These are phyloP conservation scores for Cystobasidium sp. DNA, from an alignment of 1,284 basidiomycete genomes.

Conservation along the genomic window DNA sequence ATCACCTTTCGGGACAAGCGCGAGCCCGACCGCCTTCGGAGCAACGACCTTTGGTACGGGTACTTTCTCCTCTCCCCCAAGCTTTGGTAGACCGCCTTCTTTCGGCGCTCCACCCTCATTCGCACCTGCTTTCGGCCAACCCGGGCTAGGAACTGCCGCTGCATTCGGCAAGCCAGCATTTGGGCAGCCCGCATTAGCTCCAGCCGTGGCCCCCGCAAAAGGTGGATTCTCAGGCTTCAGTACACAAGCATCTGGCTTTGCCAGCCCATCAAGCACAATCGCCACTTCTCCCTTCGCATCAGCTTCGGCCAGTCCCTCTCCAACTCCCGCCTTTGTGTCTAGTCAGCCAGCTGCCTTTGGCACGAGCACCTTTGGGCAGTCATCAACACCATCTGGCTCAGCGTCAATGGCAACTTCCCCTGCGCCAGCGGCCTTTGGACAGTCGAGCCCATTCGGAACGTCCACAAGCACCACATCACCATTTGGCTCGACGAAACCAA, in stretches of 20 bases:
- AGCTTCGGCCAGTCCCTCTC: background rate
- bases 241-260: conserved; percentile 28
- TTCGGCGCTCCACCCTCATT: conserved; percentile 33
- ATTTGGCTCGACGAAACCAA: conserved; percentile 23
- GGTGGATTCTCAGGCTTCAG: conserved; percentile 44
- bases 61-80: conserved; percentile 21
- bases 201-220: conserved; percentile 15
- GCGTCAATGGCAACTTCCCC: conserved; percentile 13
- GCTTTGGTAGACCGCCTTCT: conserved; percentile 21
- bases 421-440: conserved; percentile 21
- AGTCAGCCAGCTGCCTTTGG: conserved; percentile 1
- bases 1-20: conserved; percentile 23
- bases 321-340: conserved; percentile 10
- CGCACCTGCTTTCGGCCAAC: conserved; percentile 37
- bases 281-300: conserved; percentile 24
- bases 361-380: background rate
- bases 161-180: conserved; percentile 37
- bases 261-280: conserved; percentile 15
- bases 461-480: background rate
- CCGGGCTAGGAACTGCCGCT: conserved; percentile 22
- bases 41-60: conserved; percentile 7
- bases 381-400: conserved; percentile 11
- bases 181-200: conserved; percentile 30
- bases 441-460: conserved; percentile 12
- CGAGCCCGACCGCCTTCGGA: background rate